A percentile compares a stretch with the other conserved stretches of the same genome.
Evolutionary conservation across 805 yeast species (phyloP).

Genomic region (Ogataea glucozyma): DNA sequence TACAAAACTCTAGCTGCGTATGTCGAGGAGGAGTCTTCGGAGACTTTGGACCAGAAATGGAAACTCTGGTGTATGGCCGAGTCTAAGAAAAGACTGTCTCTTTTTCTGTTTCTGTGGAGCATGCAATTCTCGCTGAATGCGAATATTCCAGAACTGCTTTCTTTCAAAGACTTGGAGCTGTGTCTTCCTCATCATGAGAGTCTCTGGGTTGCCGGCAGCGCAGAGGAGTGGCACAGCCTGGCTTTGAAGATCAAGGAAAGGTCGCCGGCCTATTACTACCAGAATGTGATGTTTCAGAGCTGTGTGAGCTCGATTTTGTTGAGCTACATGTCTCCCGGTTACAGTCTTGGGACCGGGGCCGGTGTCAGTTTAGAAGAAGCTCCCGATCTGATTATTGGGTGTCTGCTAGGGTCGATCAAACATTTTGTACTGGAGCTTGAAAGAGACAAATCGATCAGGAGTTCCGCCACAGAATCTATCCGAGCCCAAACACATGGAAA

Average conservation of each 20-base stretch:
- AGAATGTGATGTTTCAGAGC: constrained; percentile 7
- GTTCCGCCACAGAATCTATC: too few relatives aligned
- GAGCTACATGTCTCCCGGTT: constrained; percentile 6
- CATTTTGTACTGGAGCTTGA: constrained; percentile 10
- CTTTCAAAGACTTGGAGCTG: constrained; percentile 11
- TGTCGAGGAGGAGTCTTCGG: constrained; percentile 5
- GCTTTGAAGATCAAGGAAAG: constrained; percentile 5
- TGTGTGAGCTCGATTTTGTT: constrained; percentile 9
- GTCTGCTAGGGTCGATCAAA: constrained; percentile 6
- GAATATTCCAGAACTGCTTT: constrained; percentile 8
- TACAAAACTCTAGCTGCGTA: constrained; percentile 6
- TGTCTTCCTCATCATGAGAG: constrained; percentile 12
- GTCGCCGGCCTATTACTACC: constrained; percentile 9
- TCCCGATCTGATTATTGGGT: constrained; percentile 6
- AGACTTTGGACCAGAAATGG: constrained; percentile 6
- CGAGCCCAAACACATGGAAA: neutral
- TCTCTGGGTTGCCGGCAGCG: constrained; percentile 9
- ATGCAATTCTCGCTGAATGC: constrained; percentile 9
- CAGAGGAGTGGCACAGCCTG: constrained; percentile 9
- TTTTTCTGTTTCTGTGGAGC: constrained; percentile 11
- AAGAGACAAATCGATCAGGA: too few relatives aligned
- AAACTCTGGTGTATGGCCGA: constrained; percentile 7
- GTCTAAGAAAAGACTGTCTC: constrained; percentile 7
- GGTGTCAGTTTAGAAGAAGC: constrained; percentile 1
- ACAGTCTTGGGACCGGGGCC: neutral